Conservation (phyloP, 2,329 filamentous ascomycete genomes). For the Zasmidium cellare region DNA sequence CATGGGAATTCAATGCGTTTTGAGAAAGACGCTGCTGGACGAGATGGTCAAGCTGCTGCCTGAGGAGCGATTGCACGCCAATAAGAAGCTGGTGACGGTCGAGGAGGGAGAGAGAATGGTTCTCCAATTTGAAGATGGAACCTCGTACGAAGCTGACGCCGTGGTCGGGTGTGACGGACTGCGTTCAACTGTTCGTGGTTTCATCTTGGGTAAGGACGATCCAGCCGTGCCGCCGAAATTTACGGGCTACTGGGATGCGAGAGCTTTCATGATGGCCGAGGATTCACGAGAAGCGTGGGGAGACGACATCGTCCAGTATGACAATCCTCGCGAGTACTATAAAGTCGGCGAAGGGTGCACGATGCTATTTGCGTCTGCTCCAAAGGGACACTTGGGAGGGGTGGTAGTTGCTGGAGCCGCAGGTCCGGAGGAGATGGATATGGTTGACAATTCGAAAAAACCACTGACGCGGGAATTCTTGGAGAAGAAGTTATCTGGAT, state of each 20-base stretch:
- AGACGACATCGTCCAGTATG: background rate
- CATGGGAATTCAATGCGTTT: background rate
- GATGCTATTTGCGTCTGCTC: background rate
- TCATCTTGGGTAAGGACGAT: background rate
- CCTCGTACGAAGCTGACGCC: background rate
- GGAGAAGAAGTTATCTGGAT: background rate
- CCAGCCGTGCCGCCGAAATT: background rate
- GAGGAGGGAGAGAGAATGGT: background rate
- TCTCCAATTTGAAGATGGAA: background rate
- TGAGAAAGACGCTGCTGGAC: background rate
- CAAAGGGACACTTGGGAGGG: background rate
- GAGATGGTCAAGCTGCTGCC: background rate
- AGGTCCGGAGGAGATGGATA: background rate
- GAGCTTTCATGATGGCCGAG: background rate
- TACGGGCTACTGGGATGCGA: background rate
- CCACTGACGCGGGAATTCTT: background rate
- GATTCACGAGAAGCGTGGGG: background rate
- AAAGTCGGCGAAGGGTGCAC: background rate
- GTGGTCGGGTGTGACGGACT: background rate
- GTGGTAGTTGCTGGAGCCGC: background rate
- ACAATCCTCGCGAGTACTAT: background rate
- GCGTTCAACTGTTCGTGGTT: background rate
- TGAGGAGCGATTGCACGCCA: background rate
- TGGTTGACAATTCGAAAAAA: background rate
- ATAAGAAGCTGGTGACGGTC: background rate